phyloP scores from a whole-genome alignment of 1,284 basidiomycete species.

The Ganoderma sp. region DNA sequence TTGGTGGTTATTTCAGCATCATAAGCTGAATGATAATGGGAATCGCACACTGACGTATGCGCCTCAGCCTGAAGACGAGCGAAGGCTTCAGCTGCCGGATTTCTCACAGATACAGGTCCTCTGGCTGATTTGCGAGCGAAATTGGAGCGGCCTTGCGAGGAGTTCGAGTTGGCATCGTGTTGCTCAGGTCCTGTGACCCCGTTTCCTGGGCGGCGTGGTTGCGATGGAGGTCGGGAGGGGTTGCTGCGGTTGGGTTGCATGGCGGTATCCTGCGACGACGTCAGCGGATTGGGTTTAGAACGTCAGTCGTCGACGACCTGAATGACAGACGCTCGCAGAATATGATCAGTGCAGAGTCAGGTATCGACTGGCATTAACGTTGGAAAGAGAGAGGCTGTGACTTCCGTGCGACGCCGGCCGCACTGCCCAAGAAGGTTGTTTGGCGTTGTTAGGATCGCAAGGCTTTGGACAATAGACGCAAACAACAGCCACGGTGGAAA shows the following conservation, averaged over 20 bases:
- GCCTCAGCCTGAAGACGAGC: conserved; percentile 8
- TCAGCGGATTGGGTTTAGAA: not conserved
- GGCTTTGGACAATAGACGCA: conserved; percentile 36
- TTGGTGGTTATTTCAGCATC: not conserved
- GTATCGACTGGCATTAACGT: not conserved
- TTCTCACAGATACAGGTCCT: not conserved
- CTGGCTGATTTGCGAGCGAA: conserved; percentile 1
- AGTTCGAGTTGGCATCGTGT: not conserved
- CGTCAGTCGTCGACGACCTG: not conserved
- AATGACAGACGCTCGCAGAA: not conserved
- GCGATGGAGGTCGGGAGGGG: not conserved
- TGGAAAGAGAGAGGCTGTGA: not conserved
- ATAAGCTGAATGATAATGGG: too few species aligned
- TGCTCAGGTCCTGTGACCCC: not conserved
- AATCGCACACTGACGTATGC: not conserved
- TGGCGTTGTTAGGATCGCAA: conserved; percentile 35
- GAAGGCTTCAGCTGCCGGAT: conserved; percentile 3
- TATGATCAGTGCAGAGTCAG: not conserved
- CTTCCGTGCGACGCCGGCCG: not conserved
- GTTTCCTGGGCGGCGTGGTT: not conserved
- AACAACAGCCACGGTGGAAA: conserved; percentile 21
- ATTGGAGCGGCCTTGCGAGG: not conserved
- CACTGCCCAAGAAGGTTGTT: conserved; percentile 16
- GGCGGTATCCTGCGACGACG: not conserved
- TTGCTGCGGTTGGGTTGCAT: conserved; percentile 7